Base-by-base conservation (phyloP, 768 basidiomycete genomes). In the Saitozyma sp. region DNA sequence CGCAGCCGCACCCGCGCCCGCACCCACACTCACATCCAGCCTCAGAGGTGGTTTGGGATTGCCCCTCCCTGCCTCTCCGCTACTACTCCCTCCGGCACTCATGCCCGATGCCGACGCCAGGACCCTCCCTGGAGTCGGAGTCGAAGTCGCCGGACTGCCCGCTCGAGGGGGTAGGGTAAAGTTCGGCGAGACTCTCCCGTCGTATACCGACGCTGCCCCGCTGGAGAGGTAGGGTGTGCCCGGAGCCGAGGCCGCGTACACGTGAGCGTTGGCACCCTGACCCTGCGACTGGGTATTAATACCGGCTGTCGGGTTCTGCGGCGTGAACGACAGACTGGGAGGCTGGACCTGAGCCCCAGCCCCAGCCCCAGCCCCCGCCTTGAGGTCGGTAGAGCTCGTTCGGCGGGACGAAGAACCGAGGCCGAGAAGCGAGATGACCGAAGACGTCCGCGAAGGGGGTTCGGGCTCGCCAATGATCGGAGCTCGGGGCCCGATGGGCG, bases 391-490 rank as follows among this genome's bases (percentile, higher is more conserved):
- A 17, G 59, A 11, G n/a, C 46, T 54, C 14, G 59, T 54, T 50
- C 49, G n/a, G n/a, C 66, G 52, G 29, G 53, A 56, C 37, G 61
- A 52, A 11, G 45, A 41, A 9, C 54, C 66, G 7, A 79, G 55
- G 9, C 77, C 75, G 9, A 78, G 57, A 1, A 79, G 64, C 17
- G 68, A 73, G 43, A 74, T 73, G 29, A 79, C 67, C 10, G 65
- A 68, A 1, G 68, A 68, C 8, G 73, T 65, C n/a, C 78, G 59
- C 29, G 64, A 67, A 0, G 76, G 78, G 52, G 52, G 59, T 49
- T 73, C 71, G 7, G 77, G 71, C 57, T 79, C 75, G 40, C 78
- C 78, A 9, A 79, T 62, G 56, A 79, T 77, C 0, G 78, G 78
- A 7, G 78, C 78, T 10, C 66, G 61, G 1, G 64, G 48, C 14